Evolutionary conservation across 2,329 filamentous ascomycete genomes (phyloP), one percentile per base, ranked within the genome.

Genomic region (Parastagonospora avenae): DNA sequence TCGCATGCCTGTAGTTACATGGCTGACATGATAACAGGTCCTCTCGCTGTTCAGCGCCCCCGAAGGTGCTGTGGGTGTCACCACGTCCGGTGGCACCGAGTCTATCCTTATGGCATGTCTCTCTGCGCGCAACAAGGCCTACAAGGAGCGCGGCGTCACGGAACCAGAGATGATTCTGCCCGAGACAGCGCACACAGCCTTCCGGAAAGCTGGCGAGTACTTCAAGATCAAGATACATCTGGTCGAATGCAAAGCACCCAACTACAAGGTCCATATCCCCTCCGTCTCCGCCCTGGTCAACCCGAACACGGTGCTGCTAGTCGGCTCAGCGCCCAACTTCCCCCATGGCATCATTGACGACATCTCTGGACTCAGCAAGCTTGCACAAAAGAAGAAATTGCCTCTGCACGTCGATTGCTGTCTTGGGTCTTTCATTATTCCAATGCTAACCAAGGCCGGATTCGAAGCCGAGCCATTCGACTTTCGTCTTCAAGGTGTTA

Each of bases 81-180:
- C 90, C 12, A 97, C 94, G 1, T 90, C 89, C 55, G 94, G 94
- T 56, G 94, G 94, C 42, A 97, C 94, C 0, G 94, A 99, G 76
- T 96, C 91, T 52, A 99, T 99, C 66, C 80, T 99, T 49, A 96
- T 97, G 90, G 94, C 94, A 31, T 95, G 91, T 68, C 79, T 97
- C 62, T 89, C 88, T 53, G 94, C 94, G 8, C 85, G 94, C 54
- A 90, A 97, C 72, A 96, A 94, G 79, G 94, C 88, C 1, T 91
- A 89, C 64, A 78, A 80, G 36, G 94, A 99, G 78, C 86, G 92
- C 42, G 88, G 92, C 50, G 85, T 99, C 24, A 96, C 87, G 0
- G 89, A 96, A 72, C 94, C 94, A 0, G 94, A 99, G 76, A 97
- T 99, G 91, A 96, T 99, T 67, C 83, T 99, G 32, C 94, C 94